phyloP scores from a whole-genome alignment of 306 rosid genomes.

The Cajanus cajan region DNA sequence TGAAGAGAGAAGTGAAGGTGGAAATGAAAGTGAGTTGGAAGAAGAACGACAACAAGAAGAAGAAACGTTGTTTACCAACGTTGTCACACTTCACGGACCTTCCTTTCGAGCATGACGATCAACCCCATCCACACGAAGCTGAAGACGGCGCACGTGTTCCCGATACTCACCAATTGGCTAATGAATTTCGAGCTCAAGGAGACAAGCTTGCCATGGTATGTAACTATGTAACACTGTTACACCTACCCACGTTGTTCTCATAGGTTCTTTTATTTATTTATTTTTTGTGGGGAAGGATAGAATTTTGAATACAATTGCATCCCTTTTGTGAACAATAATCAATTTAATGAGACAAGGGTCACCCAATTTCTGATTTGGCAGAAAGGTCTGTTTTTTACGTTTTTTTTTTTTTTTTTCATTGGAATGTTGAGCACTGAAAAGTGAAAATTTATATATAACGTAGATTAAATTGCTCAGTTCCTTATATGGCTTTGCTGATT shows the following conservation, averaged over 20 bases:
- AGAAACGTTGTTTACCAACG: constrained; percentile 38
- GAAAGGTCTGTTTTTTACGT: neutral
- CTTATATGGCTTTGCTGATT: too few relatives aligned
- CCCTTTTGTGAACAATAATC: neutral
- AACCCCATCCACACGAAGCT: neutral
- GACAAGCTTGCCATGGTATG: constrained; percentile 47
- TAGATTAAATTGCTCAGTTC: neutral
- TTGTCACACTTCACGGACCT: constrained; percentile 37
- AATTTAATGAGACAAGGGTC: neutral
- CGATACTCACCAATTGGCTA: constrained; percentile 26
- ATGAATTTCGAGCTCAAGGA: constrained; percentile 49
- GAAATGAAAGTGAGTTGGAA: constrained; percentile 57
- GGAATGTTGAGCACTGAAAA: neutral
- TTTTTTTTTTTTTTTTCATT: neutral
- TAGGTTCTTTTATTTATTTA: neutral
- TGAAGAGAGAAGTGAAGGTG: neutral
- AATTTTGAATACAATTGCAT: neutral
- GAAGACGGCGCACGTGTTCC: neutral
- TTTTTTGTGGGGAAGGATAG: neutral
- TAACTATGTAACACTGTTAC: neutral
- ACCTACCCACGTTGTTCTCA: neutral
- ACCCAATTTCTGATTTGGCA: neutral
- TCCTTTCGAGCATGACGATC: constrained; percentile 37
- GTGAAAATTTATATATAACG: neutral
- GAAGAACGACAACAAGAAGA: constrained; percentile 32